Evolutionary conservation across 164 flowering plant species (phyloP).

Genomic region (Sedum album): DNA sequence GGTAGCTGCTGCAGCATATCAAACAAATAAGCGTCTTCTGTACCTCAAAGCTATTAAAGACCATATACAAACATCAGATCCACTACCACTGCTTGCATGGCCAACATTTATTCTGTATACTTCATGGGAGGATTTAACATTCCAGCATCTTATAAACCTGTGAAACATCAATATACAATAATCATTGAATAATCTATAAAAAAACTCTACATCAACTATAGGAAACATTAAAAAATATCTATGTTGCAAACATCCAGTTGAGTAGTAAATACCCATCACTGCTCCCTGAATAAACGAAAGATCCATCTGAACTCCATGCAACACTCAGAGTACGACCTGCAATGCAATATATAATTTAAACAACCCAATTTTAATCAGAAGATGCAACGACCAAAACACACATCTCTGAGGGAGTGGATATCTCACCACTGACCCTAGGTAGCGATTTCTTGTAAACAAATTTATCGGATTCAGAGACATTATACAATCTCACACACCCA

Average conservation of each 20-base stretch:
- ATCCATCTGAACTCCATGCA: slow-evolving; percentile 78
- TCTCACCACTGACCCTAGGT: slow-evolving; percentile 96
- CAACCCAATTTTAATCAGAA: background rate
- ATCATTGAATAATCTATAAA: slow-evolving; percentile 68
- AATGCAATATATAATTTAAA: background rate
- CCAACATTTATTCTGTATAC: slow-evolving; percentile 81
- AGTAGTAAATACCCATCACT: slow-evolving; percentile 79
- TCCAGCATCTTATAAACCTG: slow-evolving; percentile 93
- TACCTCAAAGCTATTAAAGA: slow-evolving; percentile 82
- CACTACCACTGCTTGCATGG: slow-evolving; percentile 60
- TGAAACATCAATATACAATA: slow-evolving; percentile 12
- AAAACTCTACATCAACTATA: background rate
- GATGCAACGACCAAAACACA: background rate
- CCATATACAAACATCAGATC: slow-evolving; percentile 77
- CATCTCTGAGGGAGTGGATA: slow-evolving; percentile 16
- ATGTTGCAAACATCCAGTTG: too few species aligned
- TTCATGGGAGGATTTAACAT: slow-evolving; percentile 52
- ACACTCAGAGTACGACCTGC: slow-evolving; percentile 82
- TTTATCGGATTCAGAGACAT: slow-evolving; percentile 40
- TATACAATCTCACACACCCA: slow-evolving; percentile 76
- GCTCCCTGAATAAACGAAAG: slow-evolving; percentile 68
- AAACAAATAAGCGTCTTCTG: background rate
- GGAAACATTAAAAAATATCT: background rate
- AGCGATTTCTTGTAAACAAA: slow-evolving; percentile 49
- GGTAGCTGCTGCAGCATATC: background rate